These are phyloP conservation scores for Schrenkiella parvula DNA, from an alignment of 345 rosid genomes.

Conservation along the genomic window DNA sequence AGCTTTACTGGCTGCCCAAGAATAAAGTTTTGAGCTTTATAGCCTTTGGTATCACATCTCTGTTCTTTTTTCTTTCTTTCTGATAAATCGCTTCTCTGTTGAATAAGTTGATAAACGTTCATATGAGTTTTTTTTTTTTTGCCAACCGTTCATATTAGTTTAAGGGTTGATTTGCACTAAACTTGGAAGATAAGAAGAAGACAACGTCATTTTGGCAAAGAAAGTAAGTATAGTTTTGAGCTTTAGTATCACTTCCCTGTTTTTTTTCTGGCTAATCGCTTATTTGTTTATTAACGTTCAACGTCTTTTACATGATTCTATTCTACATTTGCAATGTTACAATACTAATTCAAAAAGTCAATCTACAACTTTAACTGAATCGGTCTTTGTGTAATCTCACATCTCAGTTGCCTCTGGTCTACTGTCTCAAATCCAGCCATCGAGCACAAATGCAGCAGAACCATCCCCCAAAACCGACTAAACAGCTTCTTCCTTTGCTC, in stretches of 20 bases:
- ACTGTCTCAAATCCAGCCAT: not conserved
- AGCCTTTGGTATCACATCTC: no score
- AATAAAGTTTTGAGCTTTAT: no score
- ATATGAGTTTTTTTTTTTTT: no score
- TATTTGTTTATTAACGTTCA: not conserved
- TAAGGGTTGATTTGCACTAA: not conserved
- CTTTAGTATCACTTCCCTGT: not conserved
- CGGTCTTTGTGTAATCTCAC: not conserved
- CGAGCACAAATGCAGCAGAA: constrained; percentile 15
- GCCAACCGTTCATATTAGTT: no score
- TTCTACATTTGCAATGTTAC: constrained; percentile 18
- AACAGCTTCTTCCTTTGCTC: not conserved
- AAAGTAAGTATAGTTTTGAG: no score
- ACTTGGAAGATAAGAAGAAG: not conserved
- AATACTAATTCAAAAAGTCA: constrained; percentile 1
- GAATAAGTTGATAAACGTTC: no score
- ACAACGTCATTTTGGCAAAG: no score
- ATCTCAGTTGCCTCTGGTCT: not conserved
- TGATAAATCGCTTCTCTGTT: no score
- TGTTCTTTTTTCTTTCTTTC: no score
- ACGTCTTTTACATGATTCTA: not conserved
- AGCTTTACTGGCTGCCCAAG: no score
- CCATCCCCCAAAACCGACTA: not conserved
- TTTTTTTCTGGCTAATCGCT: not conserved
- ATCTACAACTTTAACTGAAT: not conserved